phyloP scores from a whole-genome alignment of 2,329 filamentous ascomycete species.

The Colletotrichum tanaceti region DNA sequence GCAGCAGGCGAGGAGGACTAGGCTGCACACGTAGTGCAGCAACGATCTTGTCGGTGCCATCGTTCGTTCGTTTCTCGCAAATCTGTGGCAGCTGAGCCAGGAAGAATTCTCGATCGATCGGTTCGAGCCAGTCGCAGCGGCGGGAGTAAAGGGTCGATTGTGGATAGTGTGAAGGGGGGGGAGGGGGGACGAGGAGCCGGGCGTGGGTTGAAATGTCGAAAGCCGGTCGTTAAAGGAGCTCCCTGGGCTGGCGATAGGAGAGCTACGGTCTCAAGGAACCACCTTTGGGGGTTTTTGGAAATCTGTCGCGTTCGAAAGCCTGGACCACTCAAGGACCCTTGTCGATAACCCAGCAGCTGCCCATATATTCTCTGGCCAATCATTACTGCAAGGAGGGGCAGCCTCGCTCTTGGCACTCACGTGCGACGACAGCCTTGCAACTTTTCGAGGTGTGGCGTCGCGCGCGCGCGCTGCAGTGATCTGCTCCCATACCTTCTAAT shows the following conservation, averaged over 20 bases:
- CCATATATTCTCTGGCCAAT: slow-evolving; percentile 26
- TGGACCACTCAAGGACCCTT: slow-evolving; percentile 30
- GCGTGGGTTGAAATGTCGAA: slow-evolving; percentile 24
- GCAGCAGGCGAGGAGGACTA: slow-evolving; percentile 66
- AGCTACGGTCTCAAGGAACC: slow-evolving; percentile 29
- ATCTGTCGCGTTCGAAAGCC: slow-evolving; percentile 43
- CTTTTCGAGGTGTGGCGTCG: slow-evolving; percentile 33
- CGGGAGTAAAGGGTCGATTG: slow-evolving; percentile 50
- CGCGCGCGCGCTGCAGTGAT: slow-evolving; percentile 8
- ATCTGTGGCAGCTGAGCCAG: neutral
- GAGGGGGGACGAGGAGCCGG: neutral
- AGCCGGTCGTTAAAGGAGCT: slow-evolving; percentile 31
- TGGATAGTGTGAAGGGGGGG: slow-evolving; percentile 51
- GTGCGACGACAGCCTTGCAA: slow-evolving; percentile 34
- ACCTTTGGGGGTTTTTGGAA: slow-evolving; percentile 41
- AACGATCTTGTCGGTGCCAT: slow-evolving; percentile 65
- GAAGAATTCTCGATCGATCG: slow-evolving; percentile 4
- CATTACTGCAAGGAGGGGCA: neutral
- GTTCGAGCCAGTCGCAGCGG: slow-evolving; percentile 1
- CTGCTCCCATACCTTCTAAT: neutral
- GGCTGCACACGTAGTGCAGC: slow-evolving; percentile 69
- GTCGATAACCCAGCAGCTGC: slow-evolving; percentile 14
- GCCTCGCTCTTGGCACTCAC: slow-evolving; percentile 21
- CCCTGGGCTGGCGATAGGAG: slow-evolving; percentile 38
- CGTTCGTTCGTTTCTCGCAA: slow-evolving; percentile 30